A percentile compares a stretch with the other conserved stretches of the same genome.
Evolutionary conservation across 164 flowering plant genomes (phyloP).

Genomic region (Houttuynia cordata): DNA sequence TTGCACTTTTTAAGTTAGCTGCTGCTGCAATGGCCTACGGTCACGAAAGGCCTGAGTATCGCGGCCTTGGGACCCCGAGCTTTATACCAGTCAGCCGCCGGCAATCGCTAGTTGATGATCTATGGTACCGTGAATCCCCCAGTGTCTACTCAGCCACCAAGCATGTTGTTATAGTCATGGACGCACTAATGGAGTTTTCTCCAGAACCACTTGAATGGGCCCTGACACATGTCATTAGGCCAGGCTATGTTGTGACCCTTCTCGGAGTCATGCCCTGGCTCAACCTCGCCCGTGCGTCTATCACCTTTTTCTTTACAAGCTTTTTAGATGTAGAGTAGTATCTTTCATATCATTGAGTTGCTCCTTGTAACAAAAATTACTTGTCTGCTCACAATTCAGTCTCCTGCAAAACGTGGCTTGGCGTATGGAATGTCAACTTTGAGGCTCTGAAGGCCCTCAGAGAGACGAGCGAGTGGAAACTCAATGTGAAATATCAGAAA

Average conservation of each 20-base stretch:
- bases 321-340: no score
- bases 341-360: background rate
- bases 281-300: slow-evolving; percentile 29
- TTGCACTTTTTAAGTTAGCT: background rate
- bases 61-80: background rate
- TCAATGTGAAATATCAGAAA: slow-evolving; percentile 16
- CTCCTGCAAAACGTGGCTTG: slow-evolving; percentile 23
- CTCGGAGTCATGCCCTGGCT: slow-evolving; percentile 55
- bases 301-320: no score
- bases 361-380: background rate
- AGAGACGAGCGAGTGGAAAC: slow-evolving; percentile 15
- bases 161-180: slow-evolving; percentile 37
- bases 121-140: slow-evolving; percentile 10
- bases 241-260: slow-evolving; percentile 27
- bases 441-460: slow-evolving; percentile 11
- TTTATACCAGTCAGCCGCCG: background rate
- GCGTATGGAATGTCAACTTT: slow-evolving; percentile 20
- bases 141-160: slow-evolving; percentile 1
- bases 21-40: background rate
- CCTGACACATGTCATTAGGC: slow-evolving; percentile 16
- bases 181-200: slow-evolving; percentile 28
- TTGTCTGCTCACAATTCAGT: slow-evolving; percentile 7
- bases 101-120: slow-evolving; percentile 4
- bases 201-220: slow-evolving; percentile 29
- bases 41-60: background rate